Percentiles rank a stretch among this genome's conserved stretches.
phyloP scores from a whole-genome alignment of 768 basidiomycete species.

The Leccinum variicolor region DNA sequence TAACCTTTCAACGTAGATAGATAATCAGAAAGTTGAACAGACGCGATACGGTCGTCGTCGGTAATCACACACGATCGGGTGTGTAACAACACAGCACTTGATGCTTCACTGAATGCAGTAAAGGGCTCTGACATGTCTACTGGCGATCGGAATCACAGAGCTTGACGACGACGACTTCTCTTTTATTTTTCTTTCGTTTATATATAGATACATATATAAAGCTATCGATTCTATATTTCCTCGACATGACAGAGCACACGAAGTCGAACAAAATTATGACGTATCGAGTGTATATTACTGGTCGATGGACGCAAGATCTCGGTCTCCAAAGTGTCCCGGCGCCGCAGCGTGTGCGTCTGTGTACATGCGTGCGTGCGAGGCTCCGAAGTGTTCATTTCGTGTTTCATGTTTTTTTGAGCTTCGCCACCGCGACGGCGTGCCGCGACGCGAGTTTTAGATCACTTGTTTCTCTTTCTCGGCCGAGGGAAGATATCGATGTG shows the following conservation, averaged over 20 bases:
- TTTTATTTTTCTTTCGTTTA: neutral
- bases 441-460: neutral
- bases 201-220: neutral
- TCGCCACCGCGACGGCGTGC: neutral
- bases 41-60: neutral
- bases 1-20: neutral
- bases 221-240: neutral
- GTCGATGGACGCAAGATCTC: neutral
- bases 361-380: neutral
- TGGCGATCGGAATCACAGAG: neutral
- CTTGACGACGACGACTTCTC: neutral
- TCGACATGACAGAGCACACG: neutral
- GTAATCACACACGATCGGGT: neutral
- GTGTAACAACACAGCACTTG: neutral
- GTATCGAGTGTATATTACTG: neutral
- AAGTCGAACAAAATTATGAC: neutral
- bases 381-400: neutral
- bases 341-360: neutral
- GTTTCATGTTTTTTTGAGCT: constrained; percentile 1
- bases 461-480: neutral
- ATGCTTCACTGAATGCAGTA: neutral
- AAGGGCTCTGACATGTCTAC: no score
- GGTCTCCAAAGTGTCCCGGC: neutral
- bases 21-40: neutral
- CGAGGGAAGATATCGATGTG: neutral